These are phyloP conservation scores for Trichosporon faecale DNA, from an alignment of 1,284 basidiomycete species.

Conservation along the genomic window DNA sequence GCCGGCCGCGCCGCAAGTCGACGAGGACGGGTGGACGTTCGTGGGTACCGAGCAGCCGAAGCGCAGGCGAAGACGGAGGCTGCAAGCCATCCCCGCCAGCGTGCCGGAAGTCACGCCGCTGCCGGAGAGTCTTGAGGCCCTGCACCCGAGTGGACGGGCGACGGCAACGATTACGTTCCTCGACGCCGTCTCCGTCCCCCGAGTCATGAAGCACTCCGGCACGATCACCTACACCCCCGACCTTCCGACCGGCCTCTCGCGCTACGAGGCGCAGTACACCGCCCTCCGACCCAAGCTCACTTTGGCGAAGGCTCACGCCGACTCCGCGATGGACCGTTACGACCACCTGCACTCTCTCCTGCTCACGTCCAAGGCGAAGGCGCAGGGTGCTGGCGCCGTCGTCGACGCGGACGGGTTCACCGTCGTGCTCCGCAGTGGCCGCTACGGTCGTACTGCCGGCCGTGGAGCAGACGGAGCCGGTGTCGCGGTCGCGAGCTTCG, in stretches of 20 bases:
- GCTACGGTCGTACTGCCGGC: constrained; percentile 78
- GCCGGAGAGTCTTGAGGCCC: constrained; percentile 19
- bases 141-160: constrained; percentile 37
- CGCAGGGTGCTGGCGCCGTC: constrained; percentile 63
- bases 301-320: constrained; percentile 67
- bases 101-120: constrained; percentile 47
- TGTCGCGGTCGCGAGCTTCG: constrained; percentile 69
- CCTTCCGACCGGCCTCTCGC: constrained; percentile 64
- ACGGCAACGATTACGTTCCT: constrained; percentile 74
- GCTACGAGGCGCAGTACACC: constrained; percentile 64
- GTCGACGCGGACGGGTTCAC: constrained; percentile 92
- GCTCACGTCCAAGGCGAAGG: constrained; percentile 53
- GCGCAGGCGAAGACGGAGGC: constrained; percentile 33
- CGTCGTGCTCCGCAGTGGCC: constrained; percentile 78
- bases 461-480: constrained; percentile 65
- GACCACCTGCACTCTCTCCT: constrained; percentile 64
- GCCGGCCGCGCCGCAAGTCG: constrained; percentile 46
- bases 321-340: constrained; percentile 68
- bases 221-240: constrained; percentile 22
- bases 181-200: constrained; percentile 64
- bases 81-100: constrained; percentile 61
- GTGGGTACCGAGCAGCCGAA: constrained; percentile 55
- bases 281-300: constrained; percentile 68
- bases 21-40: constrained; percentile 50
- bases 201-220: constrained; percentile 55